Evolutionary conservation across 345 rosid genomes (phyloP), one percentile per base, ranked within the genome.

Genomic region (Clausena lansium): DNA sequence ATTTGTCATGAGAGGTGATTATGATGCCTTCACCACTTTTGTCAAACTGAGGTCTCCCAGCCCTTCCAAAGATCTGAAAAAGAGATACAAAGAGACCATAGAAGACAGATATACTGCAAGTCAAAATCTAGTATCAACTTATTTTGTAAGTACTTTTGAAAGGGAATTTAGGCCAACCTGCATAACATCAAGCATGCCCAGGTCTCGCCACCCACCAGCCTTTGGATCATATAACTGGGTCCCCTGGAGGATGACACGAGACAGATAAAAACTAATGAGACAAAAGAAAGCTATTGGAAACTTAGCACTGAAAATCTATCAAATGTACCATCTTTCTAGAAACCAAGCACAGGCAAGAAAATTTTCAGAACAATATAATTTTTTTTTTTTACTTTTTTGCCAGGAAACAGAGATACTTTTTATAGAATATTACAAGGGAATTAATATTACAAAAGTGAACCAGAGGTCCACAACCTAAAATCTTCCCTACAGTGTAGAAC

Each of bases 41-140:
- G 83, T 95, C 99, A 89, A 95, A 95, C 87, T 95, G 99, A 67
- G 99, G 99, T 85, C 99, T 91, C 82, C 99, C 99, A 74, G 99
- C 98, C 85, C 99, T 93, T 80, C 99, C 99, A 89, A 95, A 95
- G 59, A 95, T 95, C 99, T 95, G 75, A 69, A 73, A 81, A 27
- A 80, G 66, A 45, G 54, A 80, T 55, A 70, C 62, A 71, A 64
- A 61, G 62, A 61, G 27, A 83, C 45, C 67, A 60, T 24, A 58
- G 10, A 65, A 20, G 61, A 55, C 4, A 30, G 10, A 45, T 60
- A 10, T 28, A 67, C 8, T 33, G 25, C 14, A 64, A 50, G 47
- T 27, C 17, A 33, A 75, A 54, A 73, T 67, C 52, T 17, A 65
- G 11, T 33, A 63, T 38, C n/a, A 28, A 60, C 35, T 20, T 36